Evolutionary conservation across 2,329 filamentous ascomycete genomes (phyloP).

Genomic region (Paecilomyces niveus): DNA sequence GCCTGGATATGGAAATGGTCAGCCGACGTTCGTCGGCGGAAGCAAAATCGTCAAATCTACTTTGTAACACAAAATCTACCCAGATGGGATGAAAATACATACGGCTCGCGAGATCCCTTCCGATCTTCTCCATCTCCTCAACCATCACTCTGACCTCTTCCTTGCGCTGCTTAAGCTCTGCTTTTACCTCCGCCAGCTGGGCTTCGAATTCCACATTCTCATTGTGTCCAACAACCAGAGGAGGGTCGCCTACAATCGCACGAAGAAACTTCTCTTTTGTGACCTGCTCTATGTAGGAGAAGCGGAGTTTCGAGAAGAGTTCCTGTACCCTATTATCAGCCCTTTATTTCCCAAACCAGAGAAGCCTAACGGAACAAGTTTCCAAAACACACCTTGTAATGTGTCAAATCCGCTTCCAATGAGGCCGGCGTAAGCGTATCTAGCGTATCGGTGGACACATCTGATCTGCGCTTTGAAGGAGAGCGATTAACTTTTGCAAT

Average conservation of each 20-base stretch:
- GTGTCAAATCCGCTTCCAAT: constrained; percentile 73
- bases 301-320: constrained; percentile 90
- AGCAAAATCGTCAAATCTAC: neutral
- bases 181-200: constrained; percentile 64
- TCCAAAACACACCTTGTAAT: constrained; percentile 60
- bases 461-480: constrained; percentile 56
- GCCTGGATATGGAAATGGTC: constrained; percentile 24
- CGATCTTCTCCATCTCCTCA: constrained; percentile 61
- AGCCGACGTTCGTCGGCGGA: neutral
- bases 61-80: neutral
- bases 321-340: constrained; percentile 43
- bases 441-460: constrained; percentile 59
- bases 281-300: constrained; percentile 96
- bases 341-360: neutral
- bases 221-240: constrained; percentile 70
- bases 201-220: constrained; percentile 76
- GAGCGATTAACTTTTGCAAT: constrained; percentile 17
- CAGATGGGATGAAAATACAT: constrained; percentile 14
- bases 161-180: constrained; percentile 71
- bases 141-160: constrained; percentile 68
- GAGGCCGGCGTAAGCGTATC: constrained; percentile 66
- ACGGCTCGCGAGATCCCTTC: constrained; percentile 57
- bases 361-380: neutral
- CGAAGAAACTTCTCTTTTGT: constrained; percentile 98
- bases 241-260: constrained; percentile 83